These are phyloP conservation scores for Pyrenochaeta sp. DNA, from an alignment of 2,329 filamentous ascomycete species.

Conservation along the genomic window DNA sequence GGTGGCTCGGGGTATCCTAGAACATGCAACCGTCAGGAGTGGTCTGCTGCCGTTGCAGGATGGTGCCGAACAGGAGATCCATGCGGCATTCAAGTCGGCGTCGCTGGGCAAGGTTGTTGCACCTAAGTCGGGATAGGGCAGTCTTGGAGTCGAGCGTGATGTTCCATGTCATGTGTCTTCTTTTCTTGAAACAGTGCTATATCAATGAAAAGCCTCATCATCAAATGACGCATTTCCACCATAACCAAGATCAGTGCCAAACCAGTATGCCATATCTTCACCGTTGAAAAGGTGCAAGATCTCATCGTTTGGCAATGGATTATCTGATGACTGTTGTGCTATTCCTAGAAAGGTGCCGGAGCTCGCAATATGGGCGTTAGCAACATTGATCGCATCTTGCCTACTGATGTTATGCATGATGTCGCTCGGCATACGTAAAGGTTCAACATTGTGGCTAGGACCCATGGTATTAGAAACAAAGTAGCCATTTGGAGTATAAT, in stretches of 20 bases:
- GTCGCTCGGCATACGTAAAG: background rate
- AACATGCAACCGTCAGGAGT: constrained; percentile 61
- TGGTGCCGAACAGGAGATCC: constrained; percentile 56
- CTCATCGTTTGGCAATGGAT: constrained; percentile 31
- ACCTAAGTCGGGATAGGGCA: constrained; percentile 17
- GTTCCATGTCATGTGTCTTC: no score
- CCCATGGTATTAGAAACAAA: no score
- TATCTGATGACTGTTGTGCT: constrained; percentile 34
- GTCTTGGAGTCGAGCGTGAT: no score
- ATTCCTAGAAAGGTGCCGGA: constrained; percentile 33
- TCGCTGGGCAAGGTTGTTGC: constrained; percentile 45
- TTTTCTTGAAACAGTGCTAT: no score
- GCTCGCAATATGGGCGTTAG: constrained; percentile 17
- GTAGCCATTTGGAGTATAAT: no score
- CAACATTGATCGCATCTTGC: constrained; percentile 6
- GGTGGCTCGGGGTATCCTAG: constrained; percentile 60
- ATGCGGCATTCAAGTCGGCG: constrained; percentile 49
- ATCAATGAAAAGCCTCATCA: no score
- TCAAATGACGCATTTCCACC: constrained; percentile 4
- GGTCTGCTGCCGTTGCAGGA: constrained; percentile 56
- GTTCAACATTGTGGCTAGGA: background rate
- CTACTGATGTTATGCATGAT: background rate
- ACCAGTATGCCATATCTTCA: constrained; percentile 29
- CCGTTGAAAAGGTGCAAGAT: constrained; percentile 35
- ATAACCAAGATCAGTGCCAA: constrained; percentile 13